phyloP scores from a whole-genome alignment of 768 basidiomycete genomes.

The Boletus reticulatus region DNA sequence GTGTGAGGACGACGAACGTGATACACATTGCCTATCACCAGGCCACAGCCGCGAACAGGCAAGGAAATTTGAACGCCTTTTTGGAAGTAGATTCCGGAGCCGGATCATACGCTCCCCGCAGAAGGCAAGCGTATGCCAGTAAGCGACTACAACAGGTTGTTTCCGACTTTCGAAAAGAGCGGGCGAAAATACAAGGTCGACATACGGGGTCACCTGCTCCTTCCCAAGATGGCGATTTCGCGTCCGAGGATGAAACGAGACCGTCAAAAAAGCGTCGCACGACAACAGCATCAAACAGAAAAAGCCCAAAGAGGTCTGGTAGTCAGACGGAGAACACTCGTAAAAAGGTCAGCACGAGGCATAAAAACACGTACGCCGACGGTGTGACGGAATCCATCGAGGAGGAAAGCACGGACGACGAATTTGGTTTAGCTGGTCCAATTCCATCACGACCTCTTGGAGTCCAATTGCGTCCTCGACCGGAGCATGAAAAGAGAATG shows the following conservation, averaged over 20 bases:
- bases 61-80: constrained; percentile 73
- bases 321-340: not conserved
- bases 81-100: constrained; percentile 68
- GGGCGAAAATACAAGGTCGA: constrained; percentile 18
- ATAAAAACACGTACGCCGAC: not conserved
- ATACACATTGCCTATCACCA: constrained; percentile 25
- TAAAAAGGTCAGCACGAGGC: not conserved
- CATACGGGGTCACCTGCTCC: constrained; percentile 9
- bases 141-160: constrained; percentile 87
- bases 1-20: not conserved
- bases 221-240: constrained; percentile 29
- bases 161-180: constrained; percentile 67
- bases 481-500: constrained; percentile 31
- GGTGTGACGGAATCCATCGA: not conserved
- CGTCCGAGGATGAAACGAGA: constrained; percentile 25
- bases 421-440: not conserved
- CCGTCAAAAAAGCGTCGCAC: constrained; percentile 33
- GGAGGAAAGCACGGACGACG: constrained; percentile 21
- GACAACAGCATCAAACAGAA: constrained; percentile 17
- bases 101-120: constrained; percentile 72
- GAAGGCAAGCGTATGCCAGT: constrained; percentile 78
- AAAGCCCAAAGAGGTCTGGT: not conserved
- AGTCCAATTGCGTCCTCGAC: constrained; percentile 41
- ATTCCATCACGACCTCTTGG: constrained; percentile 24
- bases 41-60: constrained; percentile 67